Percentiles rank a stretch among this genome's conserved stretches.
phyloP scores from a whole-genome alignment of 805 yeast genomes.

The Kurtzmaniella cleridarum region DNA sequence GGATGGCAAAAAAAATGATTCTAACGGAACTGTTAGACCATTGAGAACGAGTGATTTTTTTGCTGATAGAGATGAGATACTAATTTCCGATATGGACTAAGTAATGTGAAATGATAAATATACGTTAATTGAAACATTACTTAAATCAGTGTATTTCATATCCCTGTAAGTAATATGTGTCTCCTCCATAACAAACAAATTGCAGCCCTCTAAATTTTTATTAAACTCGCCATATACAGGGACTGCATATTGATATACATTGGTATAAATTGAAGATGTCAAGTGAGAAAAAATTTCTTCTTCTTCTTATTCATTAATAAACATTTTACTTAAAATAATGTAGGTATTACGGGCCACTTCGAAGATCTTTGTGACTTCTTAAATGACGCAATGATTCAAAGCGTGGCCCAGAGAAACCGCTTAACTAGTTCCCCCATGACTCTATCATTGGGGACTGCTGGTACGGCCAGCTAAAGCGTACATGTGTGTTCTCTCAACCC shows the following conservation, averaged over 20 bases:
- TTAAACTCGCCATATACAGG: too few species aligned
- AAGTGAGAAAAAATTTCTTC: too few species aligned
- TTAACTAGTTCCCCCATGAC: conserved; percentile 4
- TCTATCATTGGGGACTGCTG: conserved; percentile 3
- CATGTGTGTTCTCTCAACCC: too few species aligned
- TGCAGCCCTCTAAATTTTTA: conserved; percentile 1
- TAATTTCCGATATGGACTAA: conserved; percentile 15
- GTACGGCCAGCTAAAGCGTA: conserved; percentile 5
- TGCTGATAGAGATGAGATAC: conserved; percentile 9
- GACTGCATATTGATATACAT: too few species aligned
- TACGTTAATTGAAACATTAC: not conserved
- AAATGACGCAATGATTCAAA: conserved; percentile 44
- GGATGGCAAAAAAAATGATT: conserved; percentile 25
- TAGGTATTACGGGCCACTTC: conserved; percentile 33
- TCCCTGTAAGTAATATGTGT: too few species aligned
- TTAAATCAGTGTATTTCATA: too few species aligned
- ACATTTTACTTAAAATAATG: too few species aligned
- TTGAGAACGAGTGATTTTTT: conserved; percentile 61
- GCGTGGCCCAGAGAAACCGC: conserved; percentile 38
- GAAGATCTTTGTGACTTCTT: conserved; percentile 40
- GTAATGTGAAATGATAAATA: not conserved
- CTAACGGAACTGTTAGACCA: conserved; percentile 50
- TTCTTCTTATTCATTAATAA: too few species aligned
- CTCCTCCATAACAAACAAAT: too few species aligned
- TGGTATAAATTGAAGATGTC: too few species aligned